Evolutionary conservation across 2,329 filamentous ascomycete species (phyloP), one percentile per base, ranked within the genome.

Genomic region (Gremmenia infestans): DNA sequence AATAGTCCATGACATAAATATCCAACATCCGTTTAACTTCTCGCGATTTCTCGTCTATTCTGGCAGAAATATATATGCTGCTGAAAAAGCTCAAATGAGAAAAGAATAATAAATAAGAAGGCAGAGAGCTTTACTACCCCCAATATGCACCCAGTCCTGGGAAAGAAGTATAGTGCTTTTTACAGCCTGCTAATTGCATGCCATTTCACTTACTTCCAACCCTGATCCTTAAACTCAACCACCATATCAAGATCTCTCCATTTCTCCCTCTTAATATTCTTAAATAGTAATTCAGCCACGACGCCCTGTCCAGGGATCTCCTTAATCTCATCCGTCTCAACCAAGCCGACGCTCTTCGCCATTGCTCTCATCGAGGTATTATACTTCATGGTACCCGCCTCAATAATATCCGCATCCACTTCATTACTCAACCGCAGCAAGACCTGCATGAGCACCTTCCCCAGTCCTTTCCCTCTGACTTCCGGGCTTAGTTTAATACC

Each of bases 281-380:
- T 52, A 62, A 46, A 65, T 61, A 53, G 56, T n/a, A 42, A 56
- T 7, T 61, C 61, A 36, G 56, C 56, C 12, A 65, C 61, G 48
- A 63, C 63, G 3, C 57, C 53, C 61, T 61, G 63, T 37, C 63
- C 52, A 4, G 59, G 63, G 50, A 65, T 12, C 1, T 43, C 58
- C 9, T 65, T 62, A 6, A 66, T 57, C 23, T 68, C 64, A 7
- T 65, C 66, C 32, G 60, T 62, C 28, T 57, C 55, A 42, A n/a
- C 48, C 37, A 54, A 48, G 3, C 58, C 58, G 11, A 62, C 25
- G n/a, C 51, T 55, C 49, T n/a, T 52, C 47, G 57, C 54, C 43
- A 62, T n/a, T 5, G 45, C 52, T 32, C 58, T 55, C 60, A 62
- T 62, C 17, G 48, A 35, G 28, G 2, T 36, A 53, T 62, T 60